Percentiles rank a stretch among this genome's conserved stretches.
Evolutionary conservation across 2,329 filamentous ascomycete genomes (phyloP).

Genomic region (Niveomyces coronatus): DNA sequence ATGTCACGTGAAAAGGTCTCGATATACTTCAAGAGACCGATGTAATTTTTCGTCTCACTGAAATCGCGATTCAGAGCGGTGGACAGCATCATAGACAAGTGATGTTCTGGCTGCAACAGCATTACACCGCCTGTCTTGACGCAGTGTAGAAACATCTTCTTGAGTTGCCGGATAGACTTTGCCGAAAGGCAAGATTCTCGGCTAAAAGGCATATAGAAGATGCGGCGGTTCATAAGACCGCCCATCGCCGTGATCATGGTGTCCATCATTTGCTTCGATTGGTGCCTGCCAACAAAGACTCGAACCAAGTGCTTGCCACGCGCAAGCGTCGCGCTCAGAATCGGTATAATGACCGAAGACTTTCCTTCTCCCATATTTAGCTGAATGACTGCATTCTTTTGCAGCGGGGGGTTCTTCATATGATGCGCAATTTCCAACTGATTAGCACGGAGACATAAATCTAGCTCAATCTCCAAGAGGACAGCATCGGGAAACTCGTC

Average conservation of each 20-base stretch:
- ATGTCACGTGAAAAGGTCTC: constrained; percentile 39
- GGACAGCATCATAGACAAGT: constrained; percentile 54
- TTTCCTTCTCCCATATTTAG: constrained; percentile 67
- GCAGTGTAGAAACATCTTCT: constrained; percentile 33
- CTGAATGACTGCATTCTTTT: constrained; percentile 47
- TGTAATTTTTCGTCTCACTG: constrained; percentile 22
- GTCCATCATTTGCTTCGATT: constrained; percentile 50
- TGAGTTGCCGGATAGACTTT: constrained; percentile 25
- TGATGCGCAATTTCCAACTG: constrained; percentile 47
- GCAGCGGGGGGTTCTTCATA: constrained; percentile 37
- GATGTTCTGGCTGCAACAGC: constrained; percentile 52
- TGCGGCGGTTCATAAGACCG: constrained; percentile 40
- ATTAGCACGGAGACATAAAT: constrained; percentile 47
- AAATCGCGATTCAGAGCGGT: constrained; percentile 26
- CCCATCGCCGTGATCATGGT: constrained; percentile 45
- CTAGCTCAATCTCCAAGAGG: constrained; percentile 53
- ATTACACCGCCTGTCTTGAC: constrained; percentile 42
- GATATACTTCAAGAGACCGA: constrained; percentile 35
- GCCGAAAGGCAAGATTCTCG: constrained; percentile 30
- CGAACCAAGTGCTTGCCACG: constrained; percentile 41
- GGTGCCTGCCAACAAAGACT: constrained; percentile 50
- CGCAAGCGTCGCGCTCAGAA: constrained; percentile 44
- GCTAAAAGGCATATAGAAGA: constrained; percentile 51
- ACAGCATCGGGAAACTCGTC: constrained; percentile 43
- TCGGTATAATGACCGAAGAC: constrained; percentile 57